Evolutionary conservation across 371 early-diverging fungal species (phyloP).

Genomic region (Gilbertella persicaria): DNA sequence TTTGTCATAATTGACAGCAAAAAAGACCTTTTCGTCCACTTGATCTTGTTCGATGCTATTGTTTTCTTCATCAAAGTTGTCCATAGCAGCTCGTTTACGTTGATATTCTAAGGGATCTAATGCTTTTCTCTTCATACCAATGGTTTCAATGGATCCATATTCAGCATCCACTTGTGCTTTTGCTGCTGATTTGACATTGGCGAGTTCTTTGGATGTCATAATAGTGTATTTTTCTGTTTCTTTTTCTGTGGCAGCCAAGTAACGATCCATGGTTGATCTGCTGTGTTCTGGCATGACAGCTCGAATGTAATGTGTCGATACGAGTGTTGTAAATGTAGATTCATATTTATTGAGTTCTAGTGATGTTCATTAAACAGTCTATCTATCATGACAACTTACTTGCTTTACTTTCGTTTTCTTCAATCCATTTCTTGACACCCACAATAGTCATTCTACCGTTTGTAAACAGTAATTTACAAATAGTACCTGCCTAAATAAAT

Average conservation of each 20-base stretch:
- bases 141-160: slow-evolving; percentile 44
- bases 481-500: slow-evolving; percentile 23
- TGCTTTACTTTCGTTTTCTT: slow-evolving; percentile 26
- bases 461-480: slow-evolving; percentile 31
- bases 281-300: slow-evolving; percentile 68
- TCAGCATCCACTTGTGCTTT: slow-evolving; percentile 59
- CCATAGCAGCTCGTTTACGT: slow-evolving; percentile 25
- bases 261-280: slow-evolving; percentile 61
- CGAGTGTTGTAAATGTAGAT: slow-evolving; percentile 57
- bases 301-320: slow-evolving; percentile 59
- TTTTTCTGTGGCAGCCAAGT: slow-evolving; percentile 64
- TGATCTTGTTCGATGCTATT: slow-evolving; percentile 40
- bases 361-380: background rate
- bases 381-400: slow-evolving; percentile 22
- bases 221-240: slow-evolving; percentile 60
- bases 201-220: slow-evolving; percentile 69
- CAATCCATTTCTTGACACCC: slow-evolving; percentile 31
- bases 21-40: slow-evolving; percentile 59
- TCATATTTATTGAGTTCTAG: slow-evolving; percentile 41
- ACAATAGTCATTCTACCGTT: slow-evolving; percentile 41
- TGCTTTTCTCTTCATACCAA: slow-evolving; percentile 69
- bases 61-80: slow-evolving; percentile 21
- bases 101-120: slow-evolving; percentile 33
- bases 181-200: slow-evolving; percentile 52
- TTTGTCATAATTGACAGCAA: slow-evolving; percentile 73